Percentiles rank a stretch among this genome's conserved stretches.
phyloP scores from a whole-genome alignment of 805 yeast species.

The Candida quercuum region DNA sequence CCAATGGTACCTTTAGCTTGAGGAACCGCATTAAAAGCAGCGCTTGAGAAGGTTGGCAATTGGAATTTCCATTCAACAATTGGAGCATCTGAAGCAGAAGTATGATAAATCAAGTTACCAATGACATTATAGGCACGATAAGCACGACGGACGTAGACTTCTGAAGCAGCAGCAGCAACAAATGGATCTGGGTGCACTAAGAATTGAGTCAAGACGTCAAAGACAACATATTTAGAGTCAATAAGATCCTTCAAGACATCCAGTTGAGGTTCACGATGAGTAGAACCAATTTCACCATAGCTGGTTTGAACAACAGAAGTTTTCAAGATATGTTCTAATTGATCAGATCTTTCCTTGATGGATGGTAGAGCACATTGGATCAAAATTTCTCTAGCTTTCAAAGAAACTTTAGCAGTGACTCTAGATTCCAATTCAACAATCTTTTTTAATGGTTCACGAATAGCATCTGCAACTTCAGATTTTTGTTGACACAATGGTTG shows the following conservation, averaged over 20 bases:
- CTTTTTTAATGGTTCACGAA: slow-evolving; percentile 67
- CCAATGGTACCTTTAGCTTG: slow-evolving; percentile 39
- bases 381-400: slow-evolving; percentile 92
- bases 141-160: slow-evolving; percentile 93
- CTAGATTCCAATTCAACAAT: slow-evolving; percentile 88
- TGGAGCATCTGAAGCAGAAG: slow-evolving; percentile 46
- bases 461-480: slow-evolving; percentile 59
- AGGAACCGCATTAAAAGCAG: slow-evolving; percentile 70
- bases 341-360: slow-evolving; percentile 92
- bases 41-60: slow-evolving; percentile 64
- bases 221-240: slow-evolving; percentile 93
- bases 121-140: slow-evolving; percentile 93
- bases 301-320: slow-evolving; percentile 85
- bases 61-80: slow-evolving; percentile 85
- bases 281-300: slow-evolving; percentile 78
- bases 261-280: slow-evolving; percentile 77
- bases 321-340: slow-evolving; percentile 91
- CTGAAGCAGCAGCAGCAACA: slow-evolving; percentile 94
- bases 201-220: slow-evolving; percentile 92
- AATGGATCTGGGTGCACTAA: slow-evolving; percentile 77
- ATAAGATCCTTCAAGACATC: slow-evolving; percentile 83
- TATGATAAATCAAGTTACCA: slow-evolving; percentile 63
- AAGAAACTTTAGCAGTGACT: slow-evolving; percentile 86
- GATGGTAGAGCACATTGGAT: slow-evolving; percentile 97
- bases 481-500: slow-evolving; percentile 73